A percentile compares a stretch with the other conserved stretches of the same genome.
phyloP scores from a whole-genome alignment of 495 filamentous ascomycete genomes.

The Xylaria venustula region DNA sequence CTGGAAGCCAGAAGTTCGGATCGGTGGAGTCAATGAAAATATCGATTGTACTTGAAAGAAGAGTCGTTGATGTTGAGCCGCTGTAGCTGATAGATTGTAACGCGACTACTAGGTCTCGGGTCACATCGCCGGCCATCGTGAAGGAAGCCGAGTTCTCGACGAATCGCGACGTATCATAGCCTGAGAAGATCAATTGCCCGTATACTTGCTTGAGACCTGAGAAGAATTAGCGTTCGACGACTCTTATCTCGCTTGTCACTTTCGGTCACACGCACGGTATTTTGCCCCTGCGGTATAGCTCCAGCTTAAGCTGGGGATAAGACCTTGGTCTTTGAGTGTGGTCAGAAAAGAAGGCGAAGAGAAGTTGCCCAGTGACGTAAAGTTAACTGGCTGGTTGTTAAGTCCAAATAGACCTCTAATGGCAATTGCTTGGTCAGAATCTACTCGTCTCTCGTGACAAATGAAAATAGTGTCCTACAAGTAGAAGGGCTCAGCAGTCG shows the following conservation, averaged over 20 bases:
- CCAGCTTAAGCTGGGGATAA: slow-evolving; percentile 52
- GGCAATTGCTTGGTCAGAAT: neutral
- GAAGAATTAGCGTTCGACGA: slow-evolving; percentile 4
- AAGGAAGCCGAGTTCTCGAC: slow-evolving; percentile 48
- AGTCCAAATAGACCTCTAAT: slow-evolving; percentile 53
- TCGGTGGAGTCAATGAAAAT: slow-evolving; percentile 55
- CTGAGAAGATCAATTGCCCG: slow-evolving; percentile 56
- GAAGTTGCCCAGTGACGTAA: slow-evolving; percentile 41
- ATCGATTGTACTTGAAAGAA: slow-evolving; percentile 35
- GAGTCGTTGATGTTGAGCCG: slow-evolving; percentile 25
- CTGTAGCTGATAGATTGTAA: slow-evolving; percentile 47
- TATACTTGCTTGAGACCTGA: slow-evolving; percentile 48
- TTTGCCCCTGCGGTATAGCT: slow-evolving; percentile 57
- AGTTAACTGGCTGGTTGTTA: slow-evolving; percentile 48
- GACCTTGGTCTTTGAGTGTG: slow-evolving; percentile 42
- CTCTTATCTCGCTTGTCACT: neutral
- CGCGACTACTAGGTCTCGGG: slow-evolving; percentile 49
- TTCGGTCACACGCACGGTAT: slow-evolving; percentile 37
- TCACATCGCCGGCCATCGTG: slow-evolving; percentile 46
- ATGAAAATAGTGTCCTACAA: slow-evolving; percentile 29
- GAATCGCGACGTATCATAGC: slow-evolving; percentile 54
- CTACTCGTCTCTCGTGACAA: too few relatives aligned
- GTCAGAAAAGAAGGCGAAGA: slow-evolving; percentile 49
- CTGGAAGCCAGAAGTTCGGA: slow-evolving; percentile 56
- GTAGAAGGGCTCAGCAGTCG: slow-evolving; percentile 47